Base-by-base conservation (phyloP, 106 monocot species). In the Dendrobium chrysotoxum region DNA sequence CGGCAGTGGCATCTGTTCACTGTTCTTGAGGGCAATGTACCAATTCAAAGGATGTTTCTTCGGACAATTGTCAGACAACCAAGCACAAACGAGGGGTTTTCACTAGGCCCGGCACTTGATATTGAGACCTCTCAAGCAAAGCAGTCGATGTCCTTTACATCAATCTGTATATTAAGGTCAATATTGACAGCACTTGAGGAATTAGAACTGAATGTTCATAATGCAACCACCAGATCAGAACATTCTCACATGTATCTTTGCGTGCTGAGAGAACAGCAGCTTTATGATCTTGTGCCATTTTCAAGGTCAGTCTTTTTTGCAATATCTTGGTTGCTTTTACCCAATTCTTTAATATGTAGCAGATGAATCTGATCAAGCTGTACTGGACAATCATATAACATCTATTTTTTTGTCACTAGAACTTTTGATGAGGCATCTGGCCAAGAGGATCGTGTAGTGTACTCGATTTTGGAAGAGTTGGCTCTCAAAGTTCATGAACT, bases 201-300 rank as follows among this genome's bases (percentile, higher is more conserved):
- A 80, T 81, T 99, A 78, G 99, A 99, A 77, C 83, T 99, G 50
- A 91, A 91, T 82, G 79, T 82, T 28, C 99, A 99, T 83, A 98
- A 82, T 85, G 84, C 88, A 40, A 85, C 85, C 25, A 85, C 84
- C 70, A 91, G 91, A 86, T 93, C 95, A 46, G 93, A 95, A 82
- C 93, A 95, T 77, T 83, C 91, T 4, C 99, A 99, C 72, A 99
- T 99, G 99, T 99, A 99, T 81, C 85, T 99, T 35, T 99, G 99
- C 71, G 83, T 99, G 65, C 74, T 95, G 64, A 78, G 88, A 26
- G 99, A 89, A 46, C 99, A 99, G 74, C 81, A 87, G 10, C 83
- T 93, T 83, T 80, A 67, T 77, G 95, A 99, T 89, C 92, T 99
- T 54, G 58, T 91, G 11, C 89, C 95, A 61, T 79, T 64, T 87